These are phyloP conservation scores for Malus sieversii DNA, from an alignment of 306 rosid genomes.

Conservation along the genomic window DNA sequence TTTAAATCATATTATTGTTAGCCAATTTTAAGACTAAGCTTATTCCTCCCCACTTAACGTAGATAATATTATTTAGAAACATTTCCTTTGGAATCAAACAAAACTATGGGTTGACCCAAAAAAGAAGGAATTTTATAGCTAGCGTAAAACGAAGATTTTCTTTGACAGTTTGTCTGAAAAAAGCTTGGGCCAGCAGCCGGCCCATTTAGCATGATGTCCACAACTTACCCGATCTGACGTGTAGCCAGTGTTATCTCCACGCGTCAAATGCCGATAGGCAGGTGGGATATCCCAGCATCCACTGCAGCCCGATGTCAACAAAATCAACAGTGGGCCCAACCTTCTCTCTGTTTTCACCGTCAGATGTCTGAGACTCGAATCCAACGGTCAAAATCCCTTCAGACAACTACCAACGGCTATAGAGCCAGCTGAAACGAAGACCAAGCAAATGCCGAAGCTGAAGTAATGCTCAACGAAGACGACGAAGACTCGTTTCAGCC, in stretches of 20 bases:
- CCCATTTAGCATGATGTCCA: no score
- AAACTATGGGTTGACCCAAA: no score
- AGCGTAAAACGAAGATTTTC: no score
- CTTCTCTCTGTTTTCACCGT: not conserved
- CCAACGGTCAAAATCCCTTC: not conserved
- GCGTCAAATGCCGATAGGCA: conserved; percentile 14
- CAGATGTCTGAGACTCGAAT: not conserved
- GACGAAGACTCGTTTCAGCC: conserved; percentile 4
- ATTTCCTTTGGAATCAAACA: no score
- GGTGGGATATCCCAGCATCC: conserved; percentile 22
- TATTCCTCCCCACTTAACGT: no score
- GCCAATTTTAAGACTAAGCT: no score
- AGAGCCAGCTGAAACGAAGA: not conserved
- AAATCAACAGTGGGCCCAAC: not conserved
- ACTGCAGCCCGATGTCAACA: not conserved
- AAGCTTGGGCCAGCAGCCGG: no score
- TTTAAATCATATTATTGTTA: no score
- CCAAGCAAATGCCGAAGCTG: not conserved
- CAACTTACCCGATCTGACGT: not conserved
- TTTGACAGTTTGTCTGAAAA: no score
- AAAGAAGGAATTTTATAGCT: no score
- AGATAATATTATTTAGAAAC: no score
- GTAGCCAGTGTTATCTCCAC: conserved; percentile 38
- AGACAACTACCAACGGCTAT: not conserved
- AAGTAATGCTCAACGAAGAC: conserved; percentile 16